Base-by-base conservation (phyloP, 1,284 basidiomycete genomes). In the Chalciporus sp. region DNA sequence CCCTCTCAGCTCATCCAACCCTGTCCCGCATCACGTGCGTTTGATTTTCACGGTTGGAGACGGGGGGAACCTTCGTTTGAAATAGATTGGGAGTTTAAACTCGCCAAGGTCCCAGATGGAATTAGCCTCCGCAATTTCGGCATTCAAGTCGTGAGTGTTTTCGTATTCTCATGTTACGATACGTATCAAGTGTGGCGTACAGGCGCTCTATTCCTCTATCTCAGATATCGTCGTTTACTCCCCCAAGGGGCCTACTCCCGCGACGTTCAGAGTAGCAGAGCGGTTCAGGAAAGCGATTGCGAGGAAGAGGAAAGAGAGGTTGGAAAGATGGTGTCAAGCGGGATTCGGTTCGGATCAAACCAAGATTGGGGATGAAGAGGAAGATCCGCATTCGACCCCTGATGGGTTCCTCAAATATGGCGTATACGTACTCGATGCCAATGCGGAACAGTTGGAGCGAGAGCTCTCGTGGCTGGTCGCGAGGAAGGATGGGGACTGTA, bases 101-200 rank as follows among this genome's bases (percentile, higher is more conserved):
- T 85, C 28, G 78, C 81, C 14, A 76, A 77, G 49, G 84, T 90
- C 49, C 88, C 90, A 5, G 83, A 87, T 58, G 87, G 89, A 14
- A 89, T 90, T 55, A 87, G 84, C 58, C 72, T 90, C 61, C 75
- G 90, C 61, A 92, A 92, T 73, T 92, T 92, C 71, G 90, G 89
- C 43, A 90, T 90, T 59, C 90, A 92, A 68, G 81, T 88, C 63
- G 88, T 90, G 69, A 76, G 88, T 83, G 27, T 35, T 17, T 2
- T 53, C 37, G 1, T 35, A 35, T 50, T 23, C 7, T 23, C 27
- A 17, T 10, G 37, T 53, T 42, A 19, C 35, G 28, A 26, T 39
- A 37, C 23, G 31, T 42, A 17, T 35, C 39, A 41, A 65, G 16
- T 55, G 16, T 55, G 12, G 43, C 60, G 29, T 33, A 14, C 31